Evolutionary conservation across 2,329 filamentous ascomycete species (phyloP).

Genomic region (Neocucurbitaria cava): DNA sequence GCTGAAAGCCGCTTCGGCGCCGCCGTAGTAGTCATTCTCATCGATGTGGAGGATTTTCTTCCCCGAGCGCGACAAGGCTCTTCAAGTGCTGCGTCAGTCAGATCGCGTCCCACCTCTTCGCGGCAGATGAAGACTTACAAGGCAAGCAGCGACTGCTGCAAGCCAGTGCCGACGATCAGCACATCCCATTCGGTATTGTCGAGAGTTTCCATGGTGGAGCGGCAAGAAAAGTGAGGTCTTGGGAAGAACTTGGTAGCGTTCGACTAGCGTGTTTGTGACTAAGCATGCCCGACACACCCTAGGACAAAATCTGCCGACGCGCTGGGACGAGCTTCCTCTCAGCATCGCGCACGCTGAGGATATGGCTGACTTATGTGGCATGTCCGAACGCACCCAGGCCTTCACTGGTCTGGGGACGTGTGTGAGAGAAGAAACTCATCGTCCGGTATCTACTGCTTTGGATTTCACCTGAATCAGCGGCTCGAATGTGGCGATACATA

Average conservation of each 20-base stretch:
- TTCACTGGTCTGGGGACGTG: slow-evolving; percentile 53
- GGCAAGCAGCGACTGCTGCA: slow-evolving; percentile 61
- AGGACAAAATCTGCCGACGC: slow-evolving; percentile 32
- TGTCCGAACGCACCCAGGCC: slow-evolving; percentile 46
- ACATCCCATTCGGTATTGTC: slow-evolving; percentile 60
- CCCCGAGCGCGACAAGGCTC: slow-evolving; percentile 88
- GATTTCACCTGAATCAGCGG: slow-evolving; percentile 58
- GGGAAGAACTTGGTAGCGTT: slow-evolving; percentile 29
- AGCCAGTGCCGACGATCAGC: slow-evolving; percentile 60
- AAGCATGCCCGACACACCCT: slow-evolving; percentile 30
- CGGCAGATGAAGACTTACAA: slow-evolving; percentile 52
- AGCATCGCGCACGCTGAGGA: slow-evolving; percentile 47
- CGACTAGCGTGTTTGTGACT: slow-evolving; percentile 42
- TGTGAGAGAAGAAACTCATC: slow-evolving; percentile 54
- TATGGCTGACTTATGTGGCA: slow-evolving; percentile 42
- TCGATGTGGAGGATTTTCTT: slow-evolving; percentile 94
- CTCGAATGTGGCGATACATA: slow-evolving; percentile 59
- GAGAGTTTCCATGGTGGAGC: slow-evolving; percentile 56
- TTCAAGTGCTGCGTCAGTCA: slow-evolving; percentile 76
- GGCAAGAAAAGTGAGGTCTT: slow-evolving; percentile 23
- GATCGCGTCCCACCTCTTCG: slow-evolving; percentile 54
- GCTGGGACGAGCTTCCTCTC: slow-evolving; percentile 18
- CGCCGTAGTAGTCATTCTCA: slow-evolving; percentile 86
- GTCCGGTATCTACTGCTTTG: slow-evolving; percentile 62
- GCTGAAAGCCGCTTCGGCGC: slow-evolving; percentile 82